Percentiles rank a stretch among this genome's conserved stretches.
Conservation (phyloP, 345 rosid species). For the Mallotus nudiflorus region DNA sequence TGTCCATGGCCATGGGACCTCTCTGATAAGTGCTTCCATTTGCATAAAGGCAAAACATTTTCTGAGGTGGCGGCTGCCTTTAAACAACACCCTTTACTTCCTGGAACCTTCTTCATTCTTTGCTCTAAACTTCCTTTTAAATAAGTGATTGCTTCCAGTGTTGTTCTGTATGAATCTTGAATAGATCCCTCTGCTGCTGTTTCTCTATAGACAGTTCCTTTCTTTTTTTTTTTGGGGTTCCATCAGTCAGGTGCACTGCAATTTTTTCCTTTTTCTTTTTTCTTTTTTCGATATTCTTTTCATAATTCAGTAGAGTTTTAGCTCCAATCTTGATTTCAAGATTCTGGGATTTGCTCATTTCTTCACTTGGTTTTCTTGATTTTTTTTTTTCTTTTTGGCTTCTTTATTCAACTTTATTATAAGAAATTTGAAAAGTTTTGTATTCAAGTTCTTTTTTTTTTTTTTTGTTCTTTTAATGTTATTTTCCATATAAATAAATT, state of each 20-base stretch:
- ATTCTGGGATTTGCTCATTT: neutral
- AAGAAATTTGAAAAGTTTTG: no score
- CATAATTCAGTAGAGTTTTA: neutral
- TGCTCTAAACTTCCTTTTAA: constrained; percentile 8
- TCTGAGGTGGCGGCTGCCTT: constrained; percentile 1
- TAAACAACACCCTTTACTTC: neutral
- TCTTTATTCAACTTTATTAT: neutral
- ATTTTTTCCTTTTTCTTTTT: neutral
- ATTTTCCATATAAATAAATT: no score
- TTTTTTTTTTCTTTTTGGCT: neutral
- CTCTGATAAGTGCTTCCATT: neutral
- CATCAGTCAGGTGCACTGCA: neutral
- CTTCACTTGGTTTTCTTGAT: neutral
- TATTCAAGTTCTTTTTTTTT: no score
- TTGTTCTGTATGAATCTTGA: no score
- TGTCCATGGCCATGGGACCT: neutral
- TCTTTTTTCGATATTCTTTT: neutral
- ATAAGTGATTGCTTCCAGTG: neutral
- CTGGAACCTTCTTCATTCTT: constrained; percentile 6
- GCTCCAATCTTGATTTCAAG: neutral
- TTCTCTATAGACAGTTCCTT: no score
- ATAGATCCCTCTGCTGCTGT: no score
- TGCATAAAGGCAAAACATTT: neutral
- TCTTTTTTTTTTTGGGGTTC: neutral
- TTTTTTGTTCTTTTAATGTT: no score